Evolutionary conservation across 768 basidiomycete species (phyloP), one percentile per base, ranked within the genome.

Genomic region (Pleurotus eryngii): DNA sequence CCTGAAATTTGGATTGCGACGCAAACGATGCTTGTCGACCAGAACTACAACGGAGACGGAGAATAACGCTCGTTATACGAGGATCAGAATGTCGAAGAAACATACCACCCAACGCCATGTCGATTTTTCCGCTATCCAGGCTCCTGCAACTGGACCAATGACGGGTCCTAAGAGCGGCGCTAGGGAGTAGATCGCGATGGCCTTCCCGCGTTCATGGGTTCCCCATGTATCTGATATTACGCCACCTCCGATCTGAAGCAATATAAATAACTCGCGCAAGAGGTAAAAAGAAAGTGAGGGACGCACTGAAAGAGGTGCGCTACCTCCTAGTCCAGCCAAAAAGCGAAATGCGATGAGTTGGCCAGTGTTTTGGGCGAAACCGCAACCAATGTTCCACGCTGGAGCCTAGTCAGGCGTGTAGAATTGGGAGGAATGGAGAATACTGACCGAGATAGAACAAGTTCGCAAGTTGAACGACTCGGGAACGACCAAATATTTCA

Each of bases 81-180:
- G 22, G 14, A 12, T 45, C 12, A 15, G 30, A n/a, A 24, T 1
- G n/a, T 11, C 27, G 18, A 39, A 45, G 35, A 54, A 30, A 74
- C 81, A 46, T 67, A 81, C 82, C 35, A 87, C 86, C 86, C 86
- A 89, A 67, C 85, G 73, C 87, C 87, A 89, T 0, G 83, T 84
- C 0, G 85, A 79, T 38, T 70, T 72, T 40, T 87, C 72, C 0
- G 83, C 81, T 18, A 90, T 80, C 81, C 83, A 87, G 17, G 82
- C 82, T 5, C 84, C 86, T 17, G 80, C 79, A 2, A 84, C 71
- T 0, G 87, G 86, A 2, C 85, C 87, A 8, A 85, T 57, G 0
- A 83, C 85, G 0, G 87, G 84, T 42, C 87, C 87, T 7, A 89
- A 69, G 9, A 89, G 57, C 0, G 86, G 86, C 0, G 85, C 85